Conservation (phyloP, 306 rosid species). For the Lathyrus tuberosus region DNA sequence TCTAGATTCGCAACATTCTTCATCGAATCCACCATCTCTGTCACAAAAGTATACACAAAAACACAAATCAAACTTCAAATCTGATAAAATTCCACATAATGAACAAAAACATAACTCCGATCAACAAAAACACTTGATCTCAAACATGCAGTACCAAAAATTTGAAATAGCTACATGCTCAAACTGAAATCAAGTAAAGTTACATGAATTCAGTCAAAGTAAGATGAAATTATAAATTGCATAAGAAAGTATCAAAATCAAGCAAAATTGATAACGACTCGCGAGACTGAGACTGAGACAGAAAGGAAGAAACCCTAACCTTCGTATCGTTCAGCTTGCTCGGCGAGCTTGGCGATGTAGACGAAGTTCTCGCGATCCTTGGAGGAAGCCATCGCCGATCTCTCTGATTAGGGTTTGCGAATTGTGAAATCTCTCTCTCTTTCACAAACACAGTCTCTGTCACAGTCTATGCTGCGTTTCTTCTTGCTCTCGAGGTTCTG, state of each 20-base stretch:
- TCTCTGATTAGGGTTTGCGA: conserved; percentile 54
- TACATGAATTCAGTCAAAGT: conserved; percentile 10
- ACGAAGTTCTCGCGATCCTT: conserved; percentile 76
- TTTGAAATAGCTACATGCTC: neutral
- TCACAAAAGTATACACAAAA: conserved; percentile 24
- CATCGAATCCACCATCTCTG: conserved; percentile 96
- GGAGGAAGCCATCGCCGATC: conserved; percentile 74
- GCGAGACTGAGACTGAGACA: neutral
- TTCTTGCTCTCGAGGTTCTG: conserved; percentile 41
- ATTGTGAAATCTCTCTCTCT: conserved; percentile 33
- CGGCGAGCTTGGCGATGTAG: conserved; percentile 85
- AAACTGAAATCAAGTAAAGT: conserved; percentile 18
- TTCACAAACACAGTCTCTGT: neutral
- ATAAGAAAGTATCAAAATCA: neutral
- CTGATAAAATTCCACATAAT: conserved; percentile 1
- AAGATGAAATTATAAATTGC: neutral
- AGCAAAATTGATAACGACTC: conserved; percentile 14
- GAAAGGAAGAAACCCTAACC: conserved; percentile 50
- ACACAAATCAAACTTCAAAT: conserved; percentile 28
- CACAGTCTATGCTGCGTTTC: conserved; percentile 27
- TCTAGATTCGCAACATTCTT: conserved; percentile 82
- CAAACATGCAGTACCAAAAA: conserved; percentile 32
- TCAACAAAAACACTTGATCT: conserved; percentile 6
- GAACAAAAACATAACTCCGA: neutral
- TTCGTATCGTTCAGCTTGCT: conserved; percentile 92